Conservation (phyloP, 2,329 filamentous ascomycete genomes). For the Calonectria ilicicola region DNA sequence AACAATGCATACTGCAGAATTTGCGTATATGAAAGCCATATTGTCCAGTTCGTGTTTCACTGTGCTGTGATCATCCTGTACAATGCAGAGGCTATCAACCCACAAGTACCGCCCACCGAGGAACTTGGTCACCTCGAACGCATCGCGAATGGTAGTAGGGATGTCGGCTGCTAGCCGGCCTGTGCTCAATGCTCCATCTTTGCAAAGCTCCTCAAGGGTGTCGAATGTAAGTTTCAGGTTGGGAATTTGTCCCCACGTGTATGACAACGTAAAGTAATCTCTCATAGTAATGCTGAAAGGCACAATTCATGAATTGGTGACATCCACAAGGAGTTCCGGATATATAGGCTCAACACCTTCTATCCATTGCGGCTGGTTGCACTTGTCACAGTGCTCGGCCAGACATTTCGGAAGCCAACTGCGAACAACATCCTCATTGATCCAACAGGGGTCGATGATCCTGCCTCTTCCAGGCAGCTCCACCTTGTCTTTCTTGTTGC, state of each 20-base stretch:
- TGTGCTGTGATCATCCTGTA: neutral
- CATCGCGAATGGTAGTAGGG: neutral
- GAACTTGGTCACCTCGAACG: neutral
- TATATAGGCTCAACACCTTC: neutral
- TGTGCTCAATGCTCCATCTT: neutral
- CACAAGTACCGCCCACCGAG: neutral
- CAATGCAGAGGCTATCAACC: neutral
- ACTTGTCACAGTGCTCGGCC: neutral
- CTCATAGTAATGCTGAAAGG: neutral
- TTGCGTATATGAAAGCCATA: conserved; percentile 1
- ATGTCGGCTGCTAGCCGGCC: neutral
- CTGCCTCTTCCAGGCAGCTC: neutral
- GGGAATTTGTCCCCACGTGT: neutral
- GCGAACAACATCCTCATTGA: neutral
- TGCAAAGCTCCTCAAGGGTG: neutral
- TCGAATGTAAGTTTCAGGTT: neutral
- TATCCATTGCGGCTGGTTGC: neutral
- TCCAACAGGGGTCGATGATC: neutral
- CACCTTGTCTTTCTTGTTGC: neutral
- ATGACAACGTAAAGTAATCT: neutral
- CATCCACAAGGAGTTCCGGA: neutral
- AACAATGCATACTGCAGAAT: neutral
- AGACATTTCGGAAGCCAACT: neutral
- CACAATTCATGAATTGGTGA: neutral
- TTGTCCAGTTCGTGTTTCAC: neutral